Evolutionary conservation across 768 basidiomycete species (phyloP), one percentile per base, ranked within the genome.

Genomic region (Suillus plorans): DNA sequence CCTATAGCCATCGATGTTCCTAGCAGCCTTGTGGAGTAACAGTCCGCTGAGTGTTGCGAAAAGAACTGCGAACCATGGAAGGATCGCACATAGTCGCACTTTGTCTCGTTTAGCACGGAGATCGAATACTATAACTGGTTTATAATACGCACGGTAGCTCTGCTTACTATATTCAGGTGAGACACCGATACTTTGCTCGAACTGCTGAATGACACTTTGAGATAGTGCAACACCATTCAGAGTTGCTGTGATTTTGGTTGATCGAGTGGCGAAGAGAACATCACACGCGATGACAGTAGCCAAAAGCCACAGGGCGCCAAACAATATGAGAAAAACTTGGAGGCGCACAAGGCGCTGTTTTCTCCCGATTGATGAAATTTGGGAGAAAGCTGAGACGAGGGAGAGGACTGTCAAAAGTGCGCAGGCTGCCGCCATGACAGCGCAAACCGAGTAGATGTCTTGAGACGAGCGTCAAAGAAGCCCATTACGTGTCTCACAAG

Each of bases 61-160:
- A 18, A 84, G 71, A 67, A 81, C 66, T 0, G 83, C 72, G 68
- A 85, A 74, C 86, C 86, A 87, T 1, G 83, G 82, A 56, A 86
- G 71, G 65, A 85, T 78, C 2, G 83, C 82, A 28, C 81, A 71
- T 34, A 81, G 74, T 56, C 75, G 74, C 64, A 86, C 86, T 87
- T 67, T 20, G 58, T 60, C 61, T 60, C 39, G 18, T 45, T 60
- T 63, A 57, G 55, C 18, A 60, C 65, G 64, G 20, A 63, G 41
- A 18, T 34, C 14, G 31, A 37, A 45, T 44, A 42, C 18, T 6
- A 55, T 37, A 37, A 4, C 20, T n/a, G 9, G 14, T 22, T 53
- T 36, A 18, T 6, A 31, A 31, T 22, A 81, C 84, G 66, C 70
- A 86, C 85, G 69, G 68, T 82, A 86, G 49, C 68, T 59, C 36